Base-by-base conservation (phyloP, 495 filamentous ascomycete genomes). In the Parathielavia appendiculata region DNA sequence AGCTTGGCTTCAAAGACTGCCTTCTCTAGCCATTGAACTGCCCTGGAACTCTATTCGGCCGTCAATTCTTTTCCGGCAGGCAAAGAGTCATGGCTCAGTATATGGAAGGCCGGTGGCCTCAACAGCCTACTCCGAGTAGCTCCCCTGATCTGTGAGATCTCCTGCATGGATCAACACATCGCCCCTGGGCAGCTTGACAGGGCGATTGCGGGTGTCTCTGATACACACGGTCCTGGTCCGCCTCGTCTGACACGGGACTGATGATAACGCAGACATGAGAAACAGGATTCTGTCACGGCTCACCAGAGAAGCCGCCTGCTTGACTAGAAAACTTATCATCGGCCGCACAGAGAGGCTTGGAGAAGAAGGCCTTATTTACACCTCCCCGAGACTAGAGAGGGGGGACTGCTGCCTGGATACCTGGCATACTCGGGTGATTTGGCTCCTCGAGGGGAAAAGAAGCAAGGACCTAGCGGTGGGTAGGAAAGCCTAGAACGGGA, bases 131-230 rank as follows among this genome's bases (percentile, higher is more conserved):
- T 74, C 72, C 6, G 72, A 73, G 55, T 67, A 80, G 45, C 84
- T 89, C 41, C 92, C 92, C 63, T 84, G 81, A 60, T 93, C 93
- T 43, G 86, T 86, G 39, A 97, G 76, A 69, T 97, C 92, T 9
- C 92, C 92, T 9, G 91, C 89, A 64, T 97, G 93, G 41, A 97
- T 88, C 17, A 97, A 76, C 4, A 97, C 81, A 63, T 97, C 92
- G 14, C 92, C 92, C 26, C 83, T 78, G 7, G 92, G 93, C 3
- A 96, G 74, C 23, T 79, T 76, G 61, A 78, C 65, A 9, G 73
- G 77, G 61, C 80, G 82, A 71, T 90, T 85, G 72, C 97, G 92
- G 2, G 92, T 96, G 73, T 97, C 92, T 9, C 91, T 92, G 56
- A 97, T 86, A 68, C 92, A 97, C 41, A 79, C 75, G 46, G 78